Evolutionary conservation across 768 basidiomycete genomes (phyloP).

Genomic region (Podaxis sp.): DNA sequence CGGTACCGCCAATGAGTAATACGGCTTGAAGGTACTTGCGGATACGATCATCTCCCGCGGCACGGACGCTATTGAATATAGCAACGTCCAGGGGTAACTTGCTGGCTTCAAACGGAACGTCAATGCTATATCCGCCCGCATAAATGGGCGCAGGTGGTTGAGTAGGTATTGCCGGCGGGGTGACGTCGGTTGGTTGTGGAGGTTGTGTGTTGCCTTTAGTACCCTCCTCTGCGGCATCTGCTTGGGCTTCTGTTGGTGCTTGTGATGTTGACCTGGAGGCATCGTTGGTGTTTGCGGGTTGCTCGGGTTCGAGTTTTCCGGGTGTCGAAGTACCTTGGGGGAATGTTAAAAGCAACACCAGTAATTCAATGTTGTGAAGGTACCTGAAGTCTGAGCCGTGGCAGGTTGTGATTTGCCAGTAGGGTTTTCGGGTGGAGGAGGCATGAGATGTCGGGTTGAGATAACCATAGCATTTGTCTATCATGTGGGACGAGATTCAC

Average conservation of each 20-base stretch:
- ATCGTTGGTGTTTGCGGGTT: background rate
- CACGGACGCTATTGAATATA: slow-evolving; percentile 87
- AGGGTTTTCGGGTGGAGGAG: slow-evolving; percentile 27
- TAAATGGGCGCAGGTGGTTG: slow-evolving; percentile 23
- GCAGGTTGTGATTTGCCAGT: slow-evolving; percentile 19
- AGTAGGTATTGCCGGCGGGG: slow-evolving; percentile 18
- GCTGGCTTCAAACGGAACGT: slow-evolving; percentile 80
- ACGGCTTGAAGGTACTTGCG: slow-evolving; percentile 87
- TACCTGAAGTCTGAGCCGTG: slow-evolving; percentile 13
- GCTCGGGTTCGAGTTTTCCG: slow-evolving; percentile 5
- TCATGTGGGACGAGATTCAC: background rate
- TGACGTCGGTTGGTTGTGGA: slow-evolving; percentile 13
- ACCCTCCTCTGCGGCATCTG: background rate
- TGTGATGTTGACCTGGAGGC: slow-evolving; percentile 10
- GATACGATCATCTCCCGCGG: slow-evolving; percentile 85
- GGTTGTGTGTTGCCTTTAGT: slow-evolving; percentile 14
- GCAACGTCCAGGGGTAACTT: slow-evolving; percentile 91
- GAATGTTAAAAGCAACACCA: background rate
- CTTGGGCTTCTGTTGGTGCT: slow-evolving; percentile 5
- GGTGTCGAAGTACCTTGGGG: slow-evolving; percentile 12
- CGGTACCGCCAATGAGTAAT: slow-evolving; percentile 82
- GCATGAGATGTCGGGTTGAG: slow-evolving; percentile 78
- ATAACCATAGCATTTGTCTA: slow-evolving; percentile 91
- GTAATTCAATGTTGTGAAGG: background rate
- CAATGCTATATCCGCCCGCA: slow-evolving; percentile 54